Conservation (phyloP, 1,284 basidiomycete species). For the Amylostereum areolatum region DNA sequence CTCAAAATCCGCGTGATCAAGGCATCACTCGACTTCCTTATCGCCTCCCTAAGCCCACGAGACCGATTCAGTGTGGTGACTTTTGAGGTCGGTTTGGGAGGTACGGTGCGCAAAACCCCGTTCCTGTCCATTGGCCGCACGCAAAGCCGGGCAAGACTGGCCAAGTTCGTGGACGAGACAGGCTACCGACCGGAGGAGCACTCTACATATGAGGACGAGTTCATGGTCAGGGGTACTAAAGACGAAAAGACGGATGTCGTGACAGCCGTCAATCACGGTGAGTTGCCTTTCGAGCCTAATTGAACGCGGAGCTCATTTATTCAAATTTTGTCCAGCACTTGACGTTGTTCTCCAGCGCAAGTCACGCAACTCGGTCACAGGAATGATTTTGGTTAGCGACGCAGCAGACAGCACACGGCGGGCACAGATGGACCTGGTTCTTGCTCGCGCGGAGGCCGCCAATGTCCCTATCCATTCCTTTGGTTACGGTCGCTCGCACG, state of each 20-base stretch:
- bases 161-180: slow-evolving; percentile 73
- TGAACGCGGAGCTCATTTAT: not conserved
- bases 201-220: slow-evolving; percentile 54
- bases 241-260: slow-evolving; percentile 96
- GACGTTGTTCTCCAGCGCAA: slow-evolving; percentile 94
- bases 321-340: slow-evolving; percentile 46
- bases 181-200: slow-evolving; percentile 35
- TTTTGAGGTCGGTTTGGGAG: slow-evolving; percentile 79
- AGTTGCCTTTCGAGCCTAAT: slow-evolving; percentile 17
- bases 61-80: slow-evolving; percentile 86
- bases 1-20: slow-evolving; percentile 85
- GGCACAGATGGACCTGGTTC: slow-evolving; percentile 98
- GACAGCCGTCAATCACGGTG: slow-evolving; percentile 89
- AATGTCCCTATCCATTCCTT: slow-evolving; percentile 95
- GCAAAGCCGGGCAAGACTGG: slow-evolving; percentile 65
- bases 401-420: slow-evolving; percentile 84
- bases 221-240: slow-evolving; percentile 67
- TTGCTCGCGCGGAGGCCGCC: slow-evolving; percentile 92
- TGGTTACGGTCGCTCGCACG: slow-evolving; percentile 93
- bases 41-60: slow-evolving; percentile 66
- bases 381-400: slow-evolving; percentile 91
- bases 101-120: slow-evolving; percentile 81
- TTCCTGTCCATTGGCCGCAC: slow-evolving; percentile 71
- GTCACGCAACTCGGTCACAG: slow-evolving; percentile 81
- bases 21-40: slow-evolving; percentile 77